These are phyloP conservation scores for Plasmopara halstedii DNA, from an alignment of 352 stramenopile species.

Conservation along the genomic window DNA sequence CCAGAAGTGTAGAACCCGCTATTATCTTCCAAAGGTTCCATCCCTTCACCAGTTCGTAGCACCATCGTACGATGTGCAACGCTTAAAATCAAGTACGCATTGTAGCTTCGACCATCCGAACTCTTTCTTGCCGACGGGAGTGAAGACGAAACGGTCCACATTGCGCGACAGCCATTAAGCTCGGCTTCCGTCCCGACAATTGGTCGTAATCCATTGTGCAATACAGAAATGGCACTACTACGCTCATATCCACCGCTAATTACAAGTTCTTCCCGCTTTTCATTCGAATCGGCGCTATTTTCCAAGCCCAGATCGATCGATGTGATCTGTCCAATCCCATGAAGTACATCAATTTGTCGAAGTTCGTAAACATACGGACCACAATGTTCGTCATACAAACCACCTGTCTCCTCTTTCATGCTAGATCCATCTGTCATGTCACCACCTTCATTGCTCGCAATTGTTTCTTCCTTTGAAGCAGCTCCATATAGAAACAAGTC, in stretches of 20 bases:
- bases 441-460: not conserved
- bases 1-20: constrained; percentile 81
- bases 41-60: constrained; percentile 74
- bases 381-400: constrained; percentile 9
- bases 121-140: constrained; percentile 38
- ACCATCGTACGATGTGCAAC: constrained; percentile 80
- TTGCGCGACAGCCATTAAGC: constrained; percentile 70
- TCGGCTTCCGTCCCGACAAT: constrained; percentile 79
- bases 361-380: constrained; percentile 46
- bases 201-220: constrained; percentile 75
- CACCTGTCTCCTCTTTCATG: constrained; percentile 11
- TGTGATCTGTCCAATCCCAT: constrained; percentile 74
- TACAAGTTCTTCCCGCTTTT: constrained; percentile 71
- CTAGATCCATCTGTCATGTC: constrained; percentile 6
- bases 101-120: constrained; percentile 47
- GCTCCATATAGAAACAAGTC: constrained; percentile 74
- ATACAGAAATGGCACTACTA: constrained; percentile 59
- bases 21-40: constrained; percentile 77
- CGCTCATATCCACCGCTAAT: constrained; percentile 60
- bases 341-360: constrained; percentile 52
- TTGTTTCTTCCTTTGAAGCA: constrained; percentile 20
- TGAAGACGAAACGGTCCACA: constrained; percentile 81
- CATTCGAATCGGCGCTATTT: constrained; percentile 66
- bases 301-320: constrained; percentile 75
- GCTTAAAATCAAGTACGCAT: constrained; percentile 77